A percentile compares a stretch with the other conserved stretches of the same genome.
These are phyloP conservation scores for Lepiota venenata DNA, from an alignment of 768 basidiomycete genomes.

Conservation along the genomic window DNA sequence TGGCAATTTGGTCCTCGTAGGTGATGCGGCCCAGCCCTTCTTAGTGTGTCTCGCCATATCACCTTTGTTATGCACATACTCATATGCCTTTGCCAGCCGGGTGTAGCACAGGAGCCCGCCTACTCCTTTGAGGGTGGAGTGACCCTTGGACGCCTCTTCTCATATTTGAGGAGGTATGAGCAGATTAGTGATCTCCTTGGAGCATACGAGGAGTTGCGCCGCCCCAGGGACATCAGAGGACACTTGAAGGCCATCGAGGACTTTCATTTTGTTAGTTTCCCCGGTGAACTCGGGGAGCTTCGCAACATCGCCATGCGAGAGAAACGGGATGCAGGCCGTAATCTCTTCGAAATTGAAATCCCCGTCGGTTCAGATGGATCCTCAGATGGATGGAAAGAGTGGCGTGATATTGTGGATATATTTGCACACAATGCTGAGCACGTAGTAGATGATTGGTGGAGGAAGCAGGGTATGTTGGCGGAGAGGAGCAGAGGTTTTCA, in stretches of 20 bases:
- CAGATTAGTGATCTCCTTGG: conserved; percentile 49
- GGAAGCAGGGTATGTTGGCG: conserved; percentile 45
- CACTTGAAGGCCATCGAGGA: conserved; percentile 40
- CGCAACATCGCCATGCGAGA: conserved; percentile 39
- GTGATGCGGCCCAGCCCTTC: conserved; percentile 8
- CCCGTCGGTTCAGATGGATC: conserved; percentile 8
- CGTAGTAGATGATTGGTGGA: conserved; percentile 61
- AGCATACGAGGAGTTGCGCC: conserved; percentile 55
- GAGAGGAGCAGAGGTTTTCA: conserved; percentile 18
- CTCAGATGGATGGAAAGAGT: conserved; percentile 29
- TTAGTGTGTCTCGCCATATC: background rate
- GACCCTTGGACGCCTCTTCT: conserved; percentile 57
- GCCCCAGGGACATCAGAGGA: conserved; percentile 40
- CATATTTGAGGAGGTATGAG: conserved; percentile 42
- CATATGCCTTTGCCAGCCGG: background rate
- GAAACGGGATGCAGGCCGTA: conserved; percentile 24
- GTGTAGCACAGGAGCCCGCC: conserved; percentile 15
- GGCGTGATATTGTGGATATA: conserved; percentile 43
- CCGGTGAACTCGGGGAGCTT: conserved; percentile 32
- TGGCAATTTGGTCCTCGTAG: conserved; percentile 6
- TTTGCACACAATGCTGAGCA: conserved; percentile 57
- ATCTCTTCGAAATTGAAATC: conserved; percentile 14
- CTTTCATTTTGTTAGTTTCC: conserved; percentile 42
- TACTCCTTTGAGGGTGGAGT: conserved; percentile 62
- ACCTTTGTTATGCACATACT: no score